A percentile compares a stretch with the other conserved stretches of the same genome.
Evolutionary conservation across 2,329 filamentous ascomycete genomes (phyloP).

Genomic region (Colletotrichum chlorophyti): DNA sequence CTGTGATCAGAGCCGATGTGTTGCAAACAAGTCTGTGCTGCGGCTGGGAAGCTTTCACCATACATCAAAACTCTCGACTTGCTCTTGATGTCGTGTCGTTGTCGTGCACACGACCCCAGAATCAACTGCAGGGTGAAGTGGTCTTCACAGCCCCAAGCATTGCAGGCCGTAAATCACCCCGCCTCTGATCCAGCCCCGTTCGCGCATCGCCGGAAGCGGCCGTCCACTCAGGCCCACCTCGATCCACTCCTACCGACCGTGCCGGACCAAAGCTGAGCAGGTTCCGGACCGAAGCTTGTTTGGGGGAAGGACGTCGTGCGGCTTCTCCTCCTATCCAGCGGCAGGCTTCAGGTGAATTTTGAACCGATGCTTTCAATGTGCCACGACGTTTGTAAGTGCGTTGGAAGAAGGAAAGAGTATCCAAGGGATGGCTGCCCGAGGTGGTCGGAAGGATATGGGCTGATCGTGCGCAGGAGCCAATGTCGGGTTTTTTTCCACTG

Average conservation of each 20-base stretch:
- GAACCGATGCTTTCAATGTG: too few species aligned
- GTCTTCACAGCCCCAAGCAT: not conserved
- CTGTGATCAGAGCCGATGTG: not conserved
- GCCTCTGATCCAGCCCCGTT: conserved; percentile 6
- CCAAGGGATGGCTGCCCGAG: not conserved
- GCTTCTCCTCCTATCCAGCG: not conserved
- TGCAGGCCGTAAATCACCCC: conserved; percentile 1
- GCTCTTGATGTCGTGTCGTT: not conserved
- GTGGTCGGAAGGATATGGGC: too few species aligned
- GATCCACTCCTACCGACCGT: not conserved
- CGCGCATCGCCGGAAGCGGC: not conserved
- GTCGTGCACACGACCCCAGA: conserved; percentile 6
- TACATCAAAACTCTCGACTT: not conserved
- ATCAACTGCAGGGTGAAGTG: conserved; percentile 5
- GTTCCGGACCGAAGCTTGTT: conserved; percentile 6
- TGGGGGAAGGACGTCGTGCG: not conserved
- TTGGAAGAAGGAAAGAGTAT: not conserved
- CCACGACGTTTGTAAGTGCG: too few species aligned
- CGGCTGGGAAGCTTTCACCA: not conserved
- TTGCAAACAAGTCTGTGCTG: not conserved
- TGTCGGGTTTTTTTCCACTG: too few species aligned
- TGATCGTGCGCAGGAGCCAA: too few species aligned
- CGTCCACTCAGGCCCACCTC: not conserved
- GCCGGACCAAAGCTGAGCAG: not conserved
- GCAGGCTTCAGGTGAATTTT: conserved; percentile 18